Base-by-base conservation (phyloP, 2,329 filamentous ascomycete genomes). In the Aspergillus calidoustus region DNA sequence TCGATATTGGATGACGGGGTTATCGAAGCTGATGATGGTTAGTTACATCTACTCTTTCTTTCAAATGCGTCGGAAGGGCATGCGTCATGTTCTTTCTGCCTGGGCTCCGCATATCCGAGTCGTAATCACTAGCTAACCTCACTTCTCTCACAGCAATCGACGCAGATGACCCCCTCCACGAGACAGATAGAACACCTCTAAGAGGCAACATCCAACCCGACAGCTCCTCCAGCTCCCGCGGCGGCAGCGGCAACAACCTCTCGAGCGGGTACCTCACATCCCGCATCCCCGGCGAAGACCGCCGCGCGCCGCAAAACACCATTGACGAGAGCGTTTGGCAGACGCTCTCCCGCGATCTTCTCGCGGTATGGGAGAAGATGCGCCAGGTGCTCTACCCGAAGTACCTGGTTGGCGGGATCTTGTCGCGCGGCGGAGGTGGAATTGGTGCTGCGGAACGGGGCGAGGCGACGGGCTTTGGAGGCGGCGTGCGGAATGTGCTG, bases 261-360 rank as follows among this genome's bases (percentile, higher is more conserved):
- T 89, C 93, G 71, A 88, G 94, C 75, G 88, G 84, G 72, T 96
- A 94, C 77, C 86, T 97, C 69, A 97, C 93, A 28, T 95, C 92
- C 23, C 88, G 89, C 61, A 96, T 99, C 73, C 90, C 90, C 2
- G 95, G 95, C 68, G 94, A 98, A 78, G 95, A 99, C 81, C 91
- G 95, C 58, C 87, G 90, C 66, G 93, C 95, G 17, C 87, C 93
- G 7, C 88, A 90, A 68, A 96, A 96, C 80, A 99, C 95, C 50
- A 96, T 99, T 77, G 95, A 99, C 78, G 95, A 99, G 81, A 89
- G 89, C 1, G 95, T 99, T 46, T 99, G 95, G 95, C 92, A 94
- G 48, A 99, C 95, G n/a, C 83, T 99, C 63, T 92, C 91, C 56
- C 90, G 95, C 68, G 95, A 99, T 77, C 81, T 99, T 67, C 80